Base-by-base conservation (phyloP, 2,329 filamentous ascomycete genomes). In the Xylariaceae sp. region DNA sequence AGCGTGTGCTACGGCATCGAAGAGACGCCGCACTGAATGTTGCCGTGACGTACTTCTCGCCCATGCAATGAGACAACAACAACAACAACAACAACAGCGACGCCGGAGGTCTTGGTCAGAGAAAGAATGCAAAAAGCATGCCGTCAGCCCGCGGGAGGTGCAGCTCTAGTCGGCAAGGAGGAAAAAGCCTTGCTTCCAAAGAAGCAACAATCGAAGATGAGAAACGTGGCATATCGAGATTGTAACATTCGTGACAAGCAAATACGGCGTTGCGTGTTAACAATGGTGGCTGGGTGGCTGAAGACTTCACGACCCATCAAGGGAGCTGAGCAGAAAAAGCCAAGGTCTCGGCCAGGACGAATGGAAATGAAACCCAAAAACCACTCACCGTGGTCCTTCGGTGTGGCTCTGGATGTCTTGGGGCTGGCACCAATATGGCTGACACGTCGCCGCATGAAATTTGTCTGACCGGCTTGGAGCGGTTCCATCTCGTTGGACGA, bases 151-250 rank as follows among this genome's bases (percentile, higher is more conserved):
- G 11, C 11, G 22, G 22, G 22, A 26, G 22, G 22, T 11, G 22
- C 22, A 11, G 22, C 22, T 26, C 22, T n/a, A n/a, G 22, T 26
- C 11, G 11, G 6, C 22, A 6, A 26, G n/a, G 22, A 28, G 13
- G 15, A 37, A 37, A 26, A 39, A 47, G 49, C 41, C 43, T 37
- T 42, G 30, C 38, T 39, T 45, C 28, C 17, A 43, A 43, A 41
- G 32, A 41, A 38, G 40, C 35, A 44, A 37, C 30, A 42, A 42
- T 28, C 29, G 43, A 46, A 47, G 24, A 31, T 28, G 39, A 46
- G 45, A 48, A 50, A 52, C 50, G 48, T 52, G 50, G 48, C 50
- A 51, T 52, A 45, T 43, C 48, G 31, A n/a, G n/a, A n/a, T n/a
- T n/a, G n/a, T n/a, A n/a, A 6, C 22, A 47, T 38, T 32, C 45